These are phyloP conservation scores for Eremochloa ophiuroides DNA, from an alignment of 176 grass and related monocot genomes.

Conservation along the genomic window DNA sequence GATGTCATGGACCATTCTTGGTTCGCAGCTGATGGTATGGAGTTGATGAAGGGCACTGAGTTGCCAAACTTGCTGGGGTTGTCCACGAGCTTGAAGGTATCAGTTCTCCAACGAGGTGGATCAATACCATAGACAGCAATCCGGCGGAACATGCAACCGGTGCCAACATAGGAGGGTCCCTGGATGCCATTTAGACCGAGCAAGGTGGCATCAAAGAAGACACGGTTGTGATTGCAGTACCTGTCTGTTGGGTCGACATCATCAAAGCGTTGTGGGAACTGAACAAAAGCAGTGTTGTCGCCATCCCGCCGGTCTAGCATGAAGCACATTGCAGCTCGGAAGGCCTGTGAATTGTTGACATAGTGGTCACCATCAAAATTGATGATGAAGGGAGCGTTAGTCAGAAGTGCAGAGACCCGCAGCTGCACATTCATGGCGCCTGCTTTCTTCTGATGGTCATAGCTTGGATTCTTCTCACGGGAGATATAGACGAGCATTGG, in stretches of 20 bases:
- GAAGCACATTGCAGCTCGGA: slow-evolving; percentile 52
- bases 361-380: slow-evolving; percentile 56
- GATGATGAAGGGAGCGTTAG: slow-evolving; percentile 52
- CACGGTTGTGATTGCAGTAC: slow-evolving; percentile 89
- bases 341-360: slow-evolving; percentile 47
- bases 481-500: slow-evolving; percentile 55
- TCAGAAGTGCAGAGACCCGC: slow-evolving; percentile 40
- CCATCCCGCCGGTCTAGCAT: slow-evolving; percentile 61
- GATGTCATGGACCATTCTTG: slow-evolving; percentile 37
- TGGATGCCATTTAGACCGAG: slow-evolving; percentile 85
- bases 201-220: slow-evolving; percentile 98
- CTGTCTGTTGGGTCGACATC: slow-evolving; percentile 92
- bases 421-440: slow-evolving; percentile 53
- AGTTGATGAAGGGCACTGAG: slow-evolving; percentile 27
- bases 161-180: slow-evolving; percentile 52
- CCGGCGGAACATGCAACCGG: slow-evolving; percentile 50
- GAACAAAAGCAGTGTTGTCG: slow-evolving; percentile 85
- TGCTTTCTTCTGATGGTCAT: slow-evolving; percentile 53
- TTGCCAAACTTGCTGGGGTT: slow-evolving; percentile 34
- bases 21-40: slow-evolving; percentile 25
- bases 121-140: slow-evolving; percentile 39
- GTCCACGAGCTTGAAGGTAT: slow-evolving; percentile 16
- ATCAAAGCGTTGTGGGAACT: slow-evolving; percentile 92
- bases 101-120: slow-evolving; percentile 37
- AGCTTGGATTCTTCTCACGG: slow-evolving; percentile 35